Evolutionary conservation across 306 rosid genomes (phyloP).

Genomic region (Senna tora): DNA sequence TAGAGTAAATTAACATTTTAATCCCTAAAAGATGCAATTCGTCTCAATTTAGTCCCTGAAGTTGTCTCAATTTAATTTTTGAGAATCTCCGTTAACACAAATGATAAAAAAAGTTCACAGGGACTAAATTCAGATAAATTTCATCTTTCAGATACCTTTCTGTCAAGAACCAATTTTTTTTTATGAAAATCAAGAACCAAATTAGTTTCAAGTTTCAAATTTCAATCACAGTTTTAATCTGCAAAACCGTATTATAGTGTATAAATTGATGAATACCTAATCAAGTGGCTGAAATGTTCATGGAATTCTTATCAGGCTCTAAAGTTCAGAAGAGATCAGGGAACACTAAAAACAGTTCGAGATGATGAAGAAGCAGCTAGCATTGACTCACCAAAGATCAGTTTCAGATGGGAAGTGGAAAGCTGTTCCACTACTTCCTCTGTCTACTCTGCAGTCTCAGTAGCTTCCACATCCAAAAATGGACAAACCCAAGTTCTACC

Average conservation of each 20-base stretch:
- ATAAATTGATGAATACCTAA: constrained; percentile 8
- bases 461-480: constrained; percentile 52
- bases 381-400: constrained; percentile 83
- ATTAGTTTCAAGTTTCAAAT: no score
- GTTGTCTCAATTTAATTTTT: no score
- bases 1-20: no score
- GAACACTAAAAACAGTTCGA: constrained; percentile 52
- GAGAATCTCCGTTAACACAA: no score
- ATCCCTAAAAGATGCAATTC: no score
- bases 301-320: constrained; percentile 52
- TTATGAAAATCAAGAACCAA: no score
- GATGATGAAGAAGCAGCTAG: constrained; percentile 59
- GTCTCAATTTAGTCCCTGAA: no score
- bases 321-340: constrained; percentile 58
- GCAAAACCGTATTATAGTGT: neutral
- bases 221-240: neutral
- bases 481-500: constrained; percentile 41
- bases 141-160: no score
- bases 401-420: constrained; percentile 89
- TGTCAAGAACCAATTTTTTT: no score
- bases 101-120: no score
- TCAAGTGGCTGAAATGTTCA: neutral
- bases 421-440: constrained; percentile 80
- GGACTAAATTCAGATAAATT: no score
- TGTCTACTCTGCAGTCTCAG: constrained; percentile 56